Conservation (phyloP, 768 basidiomycete species). For the Amanita brunnescens region DNA sequence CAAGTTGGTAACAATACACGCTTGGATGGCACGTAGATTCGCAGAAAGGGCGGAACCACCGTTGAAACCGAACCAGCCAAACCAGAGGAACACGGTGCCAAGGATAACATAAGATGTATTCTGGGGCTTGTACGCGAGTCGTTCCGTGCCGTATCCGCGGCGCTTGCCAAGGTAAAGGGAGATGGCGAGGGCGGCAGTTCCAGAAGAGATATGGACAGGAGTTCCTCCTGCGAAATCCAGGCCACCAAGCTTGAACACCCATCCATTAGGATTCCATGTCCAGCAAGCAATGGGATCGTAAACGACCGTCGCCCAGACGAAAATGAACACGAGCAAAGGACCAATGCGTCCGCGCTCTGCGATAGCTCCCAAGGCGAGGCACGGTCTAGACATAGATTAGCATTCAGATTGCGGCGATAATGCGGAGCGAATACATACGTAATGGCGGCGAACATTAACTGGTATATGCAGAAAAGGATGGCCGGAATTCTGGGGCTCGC, state of each 20-base stretch:
- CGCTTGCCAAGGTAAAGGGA: slow-evolving; percentile 89
- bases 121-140: slow-evolving; percentile 87
- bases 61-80: slow-evolving; percentile 95
- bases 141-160: slow-evolving; percentile 83
- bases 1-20: slow-evolving; percentile 90
- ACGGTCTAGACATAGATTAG: slow-evolving; percentile 41
- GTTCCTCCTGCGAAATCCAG: slow-evolving; percentile 95
- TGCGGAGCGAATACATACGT: slow-evolving; percentile 41
- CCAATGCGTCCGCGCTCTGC: slow-evolving; percentile 84
- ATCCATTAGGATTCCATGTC: slow-evolving; percentile 84
- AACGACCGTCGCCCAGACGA: slow-evolving; percentile 81
- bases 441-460: slow-evolving; percentile 86
- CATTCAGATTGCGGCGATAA: slow-evolving; percentile 6
- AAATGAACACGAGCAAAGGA: slow-evolving; percentile 84
- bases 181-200: slow-evolving; percentile 84
- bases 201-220: slow-evolving; percentile 94
- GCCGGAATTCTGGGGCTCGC: slow-evolving; percentile 66
- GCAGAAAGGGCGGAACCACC: slow-evolving; percentile 88
- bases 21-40: slow-evolving; percentile 79
- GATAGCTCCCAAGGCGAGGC: slow-evolving; percentile 86
- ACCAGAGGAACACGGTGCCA: slow-evolving; percentile 94
- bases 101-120: slow-evolving; percentile 89
- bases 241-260: slow-evolving; percentile 72
- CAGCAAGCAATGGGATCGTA: slow-evolving; percentile 95
- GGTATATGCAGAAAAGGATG: slow-evolving; percentile 76